phyloP scores from a whole-genome alignment of 2,329 filamentous ascomycete species.

The Dactylella cylindrospora region DNA sequence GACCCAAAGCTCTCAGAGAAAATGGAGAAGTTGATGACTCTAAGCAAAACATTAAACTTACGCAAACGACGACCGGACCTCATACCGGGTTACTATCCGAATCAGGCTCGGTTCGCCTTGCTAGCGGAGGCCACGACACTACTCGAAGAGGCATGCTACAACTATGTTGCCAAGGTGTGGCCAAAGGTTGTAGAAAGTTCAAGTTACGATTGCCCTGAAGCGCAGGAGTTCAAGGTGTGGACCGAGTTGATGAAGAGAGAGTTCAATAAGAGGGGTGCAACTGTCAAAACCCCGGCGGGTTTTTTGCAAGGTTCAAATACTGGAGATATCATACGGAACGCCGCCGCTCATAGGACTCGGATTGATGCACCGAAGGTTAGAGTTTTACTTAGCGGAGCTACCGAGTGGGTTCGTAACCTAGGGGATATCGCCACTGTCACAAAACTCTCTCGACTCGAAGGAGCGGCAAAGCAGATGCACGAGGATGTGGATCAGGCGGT shows the following conservation, averaged over 20 bases:
- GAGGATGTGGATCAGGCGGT: conserved; percentile 13
- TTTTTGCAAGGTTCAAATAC: conserved; percentile 11
- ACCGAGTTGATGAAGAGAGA: conserved; percentile 17
- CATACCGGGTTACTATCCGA: conserved; percentile 23
- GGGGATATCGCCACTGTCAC: conserved; percentile 7
- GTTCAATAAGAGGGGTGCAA: conserved; percentile 6
- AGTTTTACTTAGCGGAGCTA: conserved; percentile 9
- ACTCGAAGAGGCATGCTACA: conserved; percentile 28
- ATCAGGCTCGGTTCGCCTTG: conserved; percentile 22
- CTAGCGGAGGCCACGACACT: conserved; percentile 26
- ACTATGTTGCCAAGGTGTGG: conserved; percentile 9
- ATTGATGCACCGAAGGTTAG: conserved; percentile 30
- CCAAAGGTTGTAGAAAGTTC: conserved; percentile 19
- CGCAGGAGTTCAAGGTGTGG: conserved; percentile 35
- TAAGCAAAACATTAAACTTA: conserved; percentile 10
- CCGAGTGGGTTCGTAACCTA: conserved; percentile 14
- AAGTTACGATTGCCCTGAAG: conserved; percentile 31
- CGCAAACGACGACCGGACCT: conserved; percentile 15
- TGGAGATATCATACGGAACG: conserved; percentile 35
- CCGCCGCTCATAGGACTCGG: conserved; percentile 32
- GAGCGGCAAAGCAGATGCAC: conserved; percentile 10
- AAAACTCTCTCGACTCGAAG: conserved; percentile 20
- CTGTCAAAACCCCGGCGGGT: conserved; percentile 15
- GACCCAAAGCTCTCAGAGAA: neutral
- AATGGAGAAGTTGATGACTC: conserved; percentile 6